Base-by-base conservation (phyloP, 805 yeast species). In the Candida morakotiae region DNA sequence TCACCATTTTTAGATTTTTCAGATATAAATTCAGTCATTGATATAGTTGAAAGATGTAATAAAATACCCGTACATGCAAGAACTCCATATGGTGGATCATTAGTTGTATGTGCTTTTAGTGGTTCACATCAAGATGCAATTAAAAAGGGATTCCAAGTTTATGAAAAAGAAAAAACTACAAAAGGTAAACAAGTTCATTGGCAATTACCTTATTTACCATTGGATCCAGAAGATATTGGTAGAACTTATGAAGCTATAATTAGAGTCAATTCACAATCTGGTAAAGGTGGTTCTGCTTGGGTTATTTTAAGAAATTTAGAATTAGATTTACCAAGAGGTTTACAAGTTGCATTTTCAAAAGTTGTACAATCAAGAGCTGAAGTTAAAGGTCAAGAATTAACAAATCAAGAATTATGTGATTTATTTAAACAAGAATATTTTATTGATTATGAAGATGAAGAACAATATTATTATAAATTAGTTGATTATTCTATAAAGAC, bases 251-350 rank as follows among this genome's bases (percentile, higher is more conserved):
- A 86, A 62, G 93, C 94, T n/a, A 84, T 86, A 39, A 85, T 85
- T 49, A 77, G 95, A 55, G 93, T 85, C 57, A 85, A 85, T 62
- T 84, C 93, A 9, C 94, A 85, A 63, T 77, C 86, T 18, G 95
- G 95, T 44, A 85, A 85, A 63, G 94, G 94, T 52, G 94, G 94
- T 47, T 83, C 91, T 9, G 86, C 94, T 5, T 85, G 94, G 93
- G 81, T 86, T 47, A 82, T 85, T 53, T 69, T 85, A 54, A 73
- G 86, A 46, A 74, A 76, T 47, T 71, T 86, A 58, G 91, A 82
- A 51, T 73, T 85, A 41, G 94, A 85, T 56, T 72, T 86, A 48
- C 95, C 95, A 28, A 76, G 91, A 57, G 83, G 83, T 27, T 67
- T 85, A 53, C 94, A 85, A 64, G 77, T 84, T 28, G 83, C 81